These are phyloP conservation scores for Lasiodiplodia gonubiensis DNA, from an alignment of 2,329 filamentous ascomycete species.

Conservation along the genomic window DNA sequence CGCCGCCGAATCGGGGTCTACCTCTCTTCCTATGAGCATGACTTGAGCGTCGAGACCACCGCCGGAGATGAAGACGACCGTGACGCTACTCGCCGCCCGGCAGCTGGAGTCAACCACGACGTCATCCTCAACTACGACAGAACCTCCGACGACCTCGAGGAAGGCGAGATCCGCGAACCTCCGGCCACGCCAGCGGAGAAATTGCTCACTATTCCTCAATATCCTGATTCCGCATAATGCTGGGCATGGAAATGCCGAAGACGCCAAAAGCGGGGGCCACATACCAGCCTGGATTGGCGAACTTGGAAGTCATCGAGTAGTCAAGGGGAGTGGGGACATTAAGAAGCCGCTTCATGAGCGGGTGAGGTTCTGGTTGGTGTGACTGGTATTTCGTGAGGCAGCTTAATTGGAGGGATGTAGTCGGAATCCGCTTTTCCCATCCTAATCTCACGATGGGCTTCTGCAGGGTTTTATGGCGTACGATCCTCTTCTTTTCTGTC, in stretches of 20 bases:
- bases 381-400: neutral
- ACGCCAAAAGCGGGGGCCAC: no score
- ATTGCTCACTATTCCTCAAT: neutral
- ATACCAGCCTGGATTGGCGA: neutral
- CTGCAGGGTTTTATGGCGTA: neutral
- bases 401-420: neutral
- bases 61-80: neutral
- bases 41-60: neutral
- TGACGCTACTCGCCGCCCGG: neutral
- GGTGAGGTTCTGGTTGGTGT: neutral
- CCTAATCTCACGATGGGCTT: neutral
- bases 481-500: neutral
- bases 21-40: neutral
- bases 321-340: neutral
- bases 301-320: neutral
- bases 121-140: conserved; percentile 1
- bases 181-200: neutral
- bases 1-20: neutral
- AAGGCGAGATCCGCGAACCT: neutral
- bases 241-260: neutral
- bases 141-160: neutral
- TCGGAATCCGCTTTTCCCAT: neutral
- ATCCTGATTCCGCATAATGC: no score
- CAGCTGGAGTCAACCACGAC: neutral
- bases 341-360: neutral